Evolutionary conservation across 352 stramenopile genomes (phyloP), one percentile per base, ranked within the genome.

Genomic region (Blastocystis sp.): DNA sequence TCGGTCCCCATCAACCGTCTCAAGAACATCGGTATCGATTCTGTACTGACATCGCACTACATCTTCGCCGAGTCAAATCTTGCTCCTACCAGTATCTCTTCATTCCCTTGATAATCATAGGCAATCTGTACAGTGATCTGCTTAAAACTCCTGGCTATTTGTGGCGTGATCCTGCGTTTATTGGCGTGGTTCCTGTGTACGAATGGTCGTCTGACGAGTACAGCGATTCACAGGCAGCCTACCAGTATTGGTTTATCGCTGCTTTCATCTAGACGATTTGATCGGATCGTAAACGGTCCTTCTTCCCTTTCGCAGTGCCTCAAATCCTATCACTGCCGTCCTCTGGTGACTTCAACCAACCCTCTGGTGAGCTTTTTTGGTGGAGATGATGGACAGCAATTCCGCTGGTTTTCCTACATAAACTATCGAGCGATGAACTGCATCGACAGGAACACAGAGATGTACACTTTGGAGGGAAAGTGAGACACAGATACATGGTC

Each of bases 31-130:
- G 78, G 43, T 11, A 89, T 89, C 53, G 41, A 59, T 11, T n/a
- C 24, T 18, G 78, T 89, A 6, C 0, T 16, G 2, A 89, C 78
- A 2, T 76, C 78, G 18, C 78, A 89, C 39, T 89, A 76, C 78
- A 66, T 85, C 50, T 66, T 85, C 56, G 73, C 73, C 18, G 73
- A 85, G 47, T n/a, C 30, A 18, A 85, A 85, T 66, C 50, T 85
- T 11, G 45, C 73, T 20, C 73, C 73, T 11, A 85, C 73, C 8
- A 85, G 73, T 81, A 37, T 34, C 53, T 1, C 20, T 7, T 78
- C 16, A 4, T 55, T 2, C 43, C 5, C 24, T 56, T 18, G 39
- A 41, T n/a, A 78, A 34, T 68, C 54, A 9, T 43, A 68, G 73
- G 53, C 2, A 85, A 85, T 43, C 53, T 85, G 5, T 85, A 85